Evolutionary conservation across 192 early-diverging fungal species (phyloP).

Genomic region (Backusella luteola): DNA sequence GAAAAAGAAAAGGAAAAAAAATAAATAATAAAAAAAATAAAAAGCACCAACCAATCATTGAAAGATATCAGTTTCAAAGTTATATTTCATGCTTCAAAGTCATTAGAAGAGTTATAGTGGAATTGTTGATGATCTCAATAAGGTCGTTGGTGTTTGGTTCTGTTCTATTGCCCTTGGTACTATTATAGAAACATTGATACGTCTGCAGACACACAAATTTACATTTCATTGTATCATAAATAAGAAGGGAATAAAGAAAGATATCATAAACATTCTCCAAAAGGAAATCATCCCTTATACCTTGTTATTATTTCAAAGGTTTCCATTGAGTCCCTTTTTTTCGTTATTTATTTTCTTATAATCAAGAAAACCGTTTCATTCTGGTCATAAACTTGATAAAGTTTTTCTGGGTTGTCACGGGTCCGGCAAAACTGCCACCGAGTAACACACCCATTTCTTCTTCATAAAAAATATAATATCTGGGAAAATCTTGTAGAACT

Average conservation of each 20-base stretch:
- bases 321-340: no score
- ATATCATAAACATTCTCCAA: background rate
- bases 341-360: no score
- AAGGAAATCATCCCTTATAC: background rate
- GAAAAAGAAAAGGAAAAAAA: background rate
- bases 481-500: background rate
- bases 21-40: background rate
- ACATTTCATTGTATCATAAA: no score
- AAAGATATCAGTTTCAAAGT: background rate
- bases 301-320: background rate
- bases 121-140: no score
- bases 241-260: background rate
- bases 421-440: background rate
- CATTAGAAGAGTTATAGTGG: background rate
- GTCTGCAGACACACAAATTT: no score
- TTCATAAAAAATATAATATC: background rate
- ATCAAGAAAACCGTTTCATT: background rate
- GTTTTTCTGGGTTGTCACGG: background rate
- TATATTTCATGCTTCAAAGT: background rate
- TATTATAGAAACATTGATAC: no score
- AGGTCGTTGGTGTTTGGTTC: no score
- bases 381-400: background rate
- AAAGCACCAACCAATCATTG: conserved; percentile 52
- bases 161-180: no score
- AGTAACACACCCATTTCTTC: no score